Percentiles rank a stretch among this genome's conserved stretches.
These are phyloP conservation scores for Gnetum montanum DNA, from an alignment of 75 land plant species.

Conservation along the genomic window DNA sequence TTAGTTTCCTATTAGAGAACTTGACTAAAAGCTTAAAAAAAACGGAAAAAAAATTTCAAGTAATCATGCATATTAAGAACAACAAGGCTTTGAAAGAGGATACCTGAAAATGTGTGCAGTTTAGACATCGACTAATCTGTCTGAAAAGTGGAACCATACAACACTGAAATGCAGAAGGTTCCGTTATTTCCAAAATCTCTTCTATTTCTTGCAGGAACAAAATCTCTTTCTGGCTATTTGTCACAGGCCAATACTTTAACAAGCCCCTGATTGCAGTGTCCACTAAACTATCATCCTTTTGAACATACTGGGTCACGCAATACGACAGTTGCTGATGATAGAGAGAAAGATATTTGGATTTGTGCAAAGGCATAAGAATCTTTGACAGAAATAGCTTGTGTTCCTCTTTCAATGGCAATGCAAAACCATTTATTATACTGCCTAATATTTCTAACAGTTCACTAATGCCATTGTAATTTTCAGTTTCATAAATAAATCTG, in stretches of 20 bases:
- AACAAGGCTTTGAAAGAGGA: not conserved
- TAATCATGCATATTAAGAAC: not conserved
- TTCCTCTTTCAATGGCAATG: slow-evolving; percentile 23
- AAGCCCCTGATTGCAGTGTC: slow-evolving; percentile 18
- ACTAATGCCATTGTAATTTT: slow-evolving; percentile 27
- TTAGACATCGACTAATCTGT: slow-evolving; percentile 19
- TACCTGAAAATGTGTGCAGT: slow-evolving; percentile 28
- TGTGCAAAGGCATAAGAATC: slow-evolving; percentile 19
- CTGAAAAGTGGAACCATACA: slow-evolving; percentile 22
- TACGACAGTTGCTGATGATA: slow-evolving; percentile 25
- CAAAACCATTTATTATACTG: slow-evolving; percentile 30
- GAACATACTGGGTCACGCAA: slow-evolving; percentile 28
- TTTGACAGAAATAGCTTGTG: slow-evolving; percentile 14
- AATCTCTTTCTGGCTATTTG: slow-evolving; percentile 26
- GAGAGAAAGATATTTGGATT: slow-evolving; percentile 16
- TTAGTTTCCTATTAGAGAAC: not conserved
- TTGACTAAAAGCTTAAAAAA: not conserved
- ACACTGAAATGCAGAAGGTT: slow-evolving; percentile 31
- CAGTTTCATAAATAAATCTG: slow-evolving; percentile 21
- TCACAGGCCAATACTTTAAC: slow-evolving; percentile 22
- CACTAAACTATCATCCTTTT: slow-evolving; percentile 17
- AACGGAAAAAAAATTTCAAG: not conserved
- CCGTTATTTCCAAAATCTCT: slow-evolving; percentile 19
- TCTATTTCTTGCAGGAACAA: slow-evolving; percentile 18
- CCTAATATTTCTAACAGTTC: slow-evolving; percentile 26